phyloP scores from a whole-genome alignment of 805 yeast genomes.

The Candida anglica region DNA sequence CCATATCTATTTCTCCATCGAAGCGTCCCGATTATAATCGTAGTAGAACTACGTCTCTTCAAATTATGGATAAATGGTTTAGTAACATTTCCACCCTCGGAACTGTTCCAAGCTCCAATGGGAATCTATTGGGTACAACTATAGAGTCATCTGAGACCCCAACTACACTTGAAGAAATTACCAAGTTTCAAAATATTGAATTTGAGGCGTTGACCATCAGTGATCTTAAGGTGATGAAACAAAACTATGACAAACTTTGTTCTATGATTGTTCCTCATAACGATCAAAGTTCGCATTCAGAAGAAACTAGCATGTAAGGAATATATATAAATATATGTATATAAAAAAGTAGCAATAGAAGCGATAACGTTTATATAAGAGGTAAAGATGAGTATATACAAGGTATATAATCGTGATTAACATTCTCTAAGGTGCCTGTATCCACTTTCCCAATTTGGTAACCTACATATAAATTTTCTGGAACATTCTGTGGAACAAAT shows the following conservation, averaged over 20 bases:
- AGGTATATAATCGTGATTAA: too few relatives aligned
- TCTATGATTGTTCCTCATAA: conserved; percentile 3
- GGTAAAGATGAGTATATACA: too few relatives aligned
- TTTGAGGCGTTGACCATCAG: conserved; percentile 32
- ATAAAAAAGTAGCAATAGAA: too few relatives aligned
- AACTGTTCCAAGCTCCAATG: background rate
- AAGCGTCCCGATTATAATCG: conserved; percentile 24
- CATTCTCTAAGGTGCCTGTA: too few relatives aligned
- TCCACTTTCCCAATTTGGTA: too few relatives aligned
- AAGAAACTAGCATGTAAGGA: conserved; percentile 3
- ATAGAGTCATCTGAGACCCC: conserved; percentile 1
- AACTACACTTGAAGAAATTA: conserved; percentile 19
- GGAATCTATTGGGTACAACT: background rate
- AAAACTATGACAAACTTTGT: conserved; percentile 37
- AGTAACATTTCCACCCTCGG: conserved; percentile 20
- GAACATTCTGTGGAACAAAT: too few relatives aligned
- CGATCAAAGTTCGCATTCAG: conserved; percentile 3
- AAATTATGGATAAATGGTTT: conserved; percentile 43
- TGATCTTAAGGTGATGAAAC: conserved; percentile 30
- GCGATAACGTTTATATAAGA: too few relatives aligned
- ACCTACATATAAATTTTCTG: too few relatives aligned
- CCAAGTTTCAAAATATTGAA: conserved; percentile 28
- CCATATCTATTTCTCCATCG: background rate
- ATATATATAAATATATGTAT: too few relatives aligned
- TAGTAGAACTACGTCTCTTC: conserved; percentile 34